Base-by-base conservation (phyloP, 805 yeast genomes). In the Metschnikowia arizonensis region DNA sequence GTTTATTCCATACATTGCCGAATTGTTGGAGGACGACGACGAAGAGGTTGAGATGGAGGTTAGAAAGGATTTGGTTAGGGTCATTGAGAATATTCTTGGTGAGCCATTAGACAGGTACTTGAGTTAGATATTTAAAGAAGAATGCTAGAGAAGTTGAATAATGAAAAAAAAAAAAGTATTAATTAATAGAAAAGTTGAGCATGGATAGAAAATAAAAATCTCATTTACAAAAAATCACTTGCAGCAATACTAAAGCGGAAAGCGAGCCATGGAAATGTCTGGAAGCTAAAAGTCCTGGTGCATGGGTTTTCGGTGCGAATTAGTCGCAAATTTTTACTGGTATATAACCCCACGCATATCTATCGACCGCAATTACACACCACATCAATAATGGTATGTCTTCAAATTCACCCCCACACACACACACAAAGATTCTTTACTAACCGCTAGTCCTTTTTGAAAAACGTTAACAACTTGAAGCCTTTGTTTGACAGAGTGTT, bases 401-500 rank as follows among this genome's bases (percentile, higher is more conserved):
- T 36, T 4, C 39, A 10, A 15, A 15, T 6, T 15, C 21, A 5
- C 14, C 9, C 18, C 21, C 19, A n/a, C n/a, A n/a, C n/a, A n/a
- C n/a, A n/a, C n/a, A n/a, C 12, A 11, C 4, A 9, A n/a, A 26
- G 18, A n/a, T 18, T 2, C 21, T 11, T 38, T 62, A 63, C 70
- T 64, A 52, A 45, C 62, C 19, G 12, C 56, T 30, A 63, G 73
- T 77, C 89, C 40, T 64, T 85, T 54, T 72, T 85, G 64, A 88
- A 87, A 69, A 82, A 87, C 55, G 93, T 88, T 60, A 85, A 88
- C 72, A 79, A 88, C 48, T 84, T 93, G 64, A 83, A 84, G 56
- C 99, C 99, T 53, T 81, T 95, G 58, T 77, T 93, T 58, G 98
- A 93, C 82, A 85, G 99, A 73, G 91, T 93, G 50, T 81, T 93